Percentiles rank a stretch among this genome's conserved stretches.
Conservation (phyloP, 495 filamentous ascomycete species). For the Aspergillus hancockii region DNA sequence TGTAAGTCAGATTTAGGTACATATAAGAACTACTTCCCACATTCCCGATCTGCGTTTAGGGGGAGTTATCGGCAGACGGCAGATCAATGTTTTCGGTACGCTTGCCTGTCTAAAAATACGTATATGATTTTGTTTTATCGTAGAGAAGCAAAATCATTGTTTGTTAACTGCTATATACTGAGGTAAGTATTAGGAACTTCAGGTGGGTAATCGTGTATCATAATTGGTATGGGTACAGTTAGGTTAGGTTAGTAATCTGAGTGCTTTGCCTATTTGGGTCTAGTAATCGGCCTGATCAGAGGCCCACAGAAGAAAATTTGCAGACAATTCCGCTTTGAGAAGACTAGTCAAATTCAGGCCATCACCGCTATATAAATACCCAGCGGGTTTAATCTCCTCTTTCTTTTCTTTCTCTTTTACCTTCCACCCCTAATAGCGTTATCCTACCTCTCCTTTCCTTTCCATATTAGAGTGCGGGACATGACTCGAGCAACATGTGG, state of each 20-base stretch:
- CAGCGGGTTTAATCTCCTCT: not conserved
- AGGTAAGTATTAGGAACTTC: too few relatives aligned
- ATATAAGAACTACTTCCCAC: too few relatives aligned
- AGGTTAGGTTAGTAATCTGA: not conserved
- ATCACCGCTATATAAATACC: constrained; percentile 8
- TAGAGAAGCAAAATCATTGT: too few relatives aligned
- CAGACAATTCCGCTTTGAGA: not conserved
- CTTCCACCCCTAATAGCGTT: not conserved
- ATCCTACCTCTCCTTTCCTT: not conserved
- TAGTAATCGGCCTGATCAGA: not conserved
- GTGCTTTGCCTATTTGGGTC: not conserved
- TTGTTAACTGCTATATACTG: too few relatives aligned
- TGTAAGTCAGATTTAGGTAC: too few relatives aligned
- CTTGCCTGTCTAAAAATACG: too few relatives aligned
- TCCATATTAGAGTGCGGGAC: not conserved
- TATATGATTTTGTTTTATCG: too few relatives aligned
- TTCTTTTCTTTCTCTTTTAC: not conserved
- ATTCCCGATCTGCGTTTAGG: too few relatives aligned
- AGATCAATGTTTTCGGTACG: too few relatives aligned
- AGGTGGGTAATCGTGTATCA: too few relatives aligned
- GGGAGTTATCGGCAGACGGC: too few relatives aligned
- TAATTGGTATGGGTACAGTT: too few relatives aligned
- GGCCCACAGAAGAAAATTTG: constrained; percentile 20
- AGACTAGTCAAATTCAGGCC: not conserved
- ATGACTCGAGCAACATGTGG: constrained; percentile 9